These are phyloP conservation scores for Acacia acuminata DNA, from an alignment of 306 rosid species.

Conservation along the genomic window DNA sequence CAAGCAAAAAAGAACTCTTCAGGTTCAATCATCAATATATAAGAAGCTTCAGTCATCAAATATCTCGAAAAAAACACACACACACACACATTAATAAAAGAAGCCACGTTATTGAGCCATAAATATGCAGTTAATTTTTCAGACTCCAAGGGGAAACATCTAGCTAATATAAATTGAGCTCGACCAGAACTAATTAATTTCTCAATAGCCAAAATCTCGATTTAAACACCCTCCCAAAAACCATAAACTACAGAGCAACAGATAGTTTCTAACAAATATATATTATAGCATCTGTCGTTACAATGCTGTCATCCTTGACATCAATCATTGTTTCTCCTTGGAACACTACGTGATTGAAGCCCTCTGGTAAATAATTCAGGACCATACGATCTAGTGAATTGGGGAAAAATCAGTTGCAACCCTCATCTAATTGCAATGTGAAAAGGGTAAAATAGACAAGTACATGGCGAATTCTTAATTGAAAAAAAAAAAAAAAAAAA, in stretches of 20 bases:
- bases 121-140: not conserved
- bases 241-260: not conserved
- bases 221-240: not conserved
- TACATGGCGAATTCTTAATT: not conserved
- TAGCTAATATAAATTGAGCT: constrained; percentile 4
- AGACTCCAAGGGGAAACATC: not conserved
- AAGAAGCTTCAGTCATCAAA: not conserved
- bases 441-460: not conserved
- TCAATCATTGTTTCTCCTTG: not conserved
- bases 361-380: not conserved
- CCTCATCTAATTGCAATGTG: not conserved
- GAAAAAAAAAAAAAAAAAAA: not conserved
- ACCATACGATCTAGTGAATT: not conserved
- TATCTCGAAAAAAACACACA: not conserved
- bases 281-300: not conserved
- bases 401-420: not conserved
- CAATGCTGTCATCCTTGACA: not conserved
- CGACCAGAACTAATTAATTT: not conserved
- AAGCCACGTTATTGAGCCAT: not conserved
- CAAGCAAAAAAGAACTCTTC: not conserved
- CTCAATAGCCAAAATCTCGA: not conserved
- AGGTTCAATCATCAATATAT: not conserved
- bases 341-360: not conserved
- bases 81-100: not conserved
- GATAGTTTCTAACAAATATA: not conserved